phyloP scores from a whole-genome alignment of 208 protist genomes.

The Acanthamoeba royreba region DNA sequence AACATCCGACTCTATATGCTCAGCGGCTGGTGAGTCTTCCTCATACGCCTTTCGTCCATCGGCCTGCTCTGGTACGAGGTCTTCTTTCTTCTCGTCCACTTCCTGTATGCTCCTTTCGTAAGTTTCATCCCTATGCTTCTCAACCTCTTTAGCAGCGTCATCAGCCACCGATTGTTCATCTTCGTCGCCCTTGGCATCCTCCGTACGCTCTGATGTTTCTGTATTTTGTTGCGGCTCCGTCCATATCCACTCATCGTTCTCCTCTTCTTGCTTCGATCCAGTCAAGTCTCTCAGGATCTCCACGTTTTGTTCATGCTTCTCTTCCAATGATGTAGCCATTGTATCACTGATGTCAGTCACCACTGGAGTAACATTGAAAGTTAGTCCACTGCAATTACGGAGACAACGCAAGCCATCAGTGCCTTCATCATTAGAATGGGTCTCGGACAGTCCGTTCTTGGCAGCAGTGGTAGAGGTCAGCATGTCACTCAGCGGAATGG shows the following conservation, averaged over 20 bases:
- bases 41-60: neutral
- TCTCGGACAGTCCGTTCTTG: neutral
- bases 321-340: neutral
- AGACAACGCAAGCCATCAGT: neutral
- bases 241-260: too few relatives aligned
- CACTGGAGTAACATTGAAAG: neutral
- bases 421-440: neutral
- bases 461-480: neutral
- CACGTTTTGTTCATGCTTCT: too few relatives aligned
- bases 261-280: neutral
- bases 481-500: neutral
- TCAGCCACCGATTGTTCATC: too few relatives aligned
- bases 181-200: too few relatives aligned
- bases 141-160: too few relatives aligned
- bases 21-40: neutral
- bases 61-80: neutral
- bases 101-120: too few relatives aligned
- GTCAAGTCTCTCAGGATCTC: neutral
- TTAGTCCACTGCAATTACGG: neutral
- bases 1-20: neutral
- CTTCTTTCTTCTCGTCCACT: too few relatives aligned
- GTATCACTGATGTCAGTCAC: neutral
- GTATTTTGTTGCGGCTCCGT: too few relatives aligned
- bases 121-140: too few relatives aligned
- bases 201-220: too few relatives aligned